A percentile compares a stretch with the other conserved stretches of the same genome.
These are phyloP conservation scores for Backusella circina DNA, from an alignment of 192 early-diverging fungal species.

Conservation along the genomic window DNA sequence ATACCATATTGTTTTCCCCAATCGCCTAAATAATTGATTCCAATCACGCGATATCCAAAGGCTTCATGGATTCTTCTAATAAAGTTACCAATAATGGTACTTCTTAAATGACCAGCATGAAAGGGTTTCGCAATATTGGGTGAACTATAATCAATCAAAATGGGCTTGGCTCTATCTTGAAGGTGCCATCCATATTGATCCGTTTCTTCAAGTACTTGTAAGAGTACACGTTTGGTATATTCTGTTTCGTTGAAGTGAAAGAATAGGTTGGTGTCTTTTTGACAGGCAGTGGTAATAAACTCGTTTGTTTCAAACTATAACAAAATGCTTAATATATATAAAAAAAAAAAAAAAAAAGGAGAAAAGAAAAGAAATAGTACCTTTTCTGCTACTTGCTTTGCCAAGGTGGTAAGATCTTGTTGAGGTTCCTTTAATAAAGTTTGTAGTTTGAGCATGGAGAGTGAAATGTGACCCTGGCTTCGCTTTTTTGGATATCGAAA, in stretches of 20 bases:
- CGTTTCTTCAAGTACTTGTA: conserved; percentile 45
- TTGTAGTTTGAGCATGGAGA: background rate
- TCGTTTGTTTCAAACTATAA: conserved; percentile 43
- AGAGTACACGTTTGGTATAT: conserved; percentile 47
- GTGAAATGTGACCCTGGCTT: background rate
- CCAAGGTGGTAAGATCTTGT: background rate
- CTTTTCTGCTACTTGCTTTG: background rate
- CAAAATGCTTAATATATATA: too few species aligned
- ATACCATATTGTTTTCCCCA: conserved; percentile 98
- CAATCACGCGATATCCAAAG: conserved; percentile 76
- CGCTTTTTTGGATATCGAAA: background rate
- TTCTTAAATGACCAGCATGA: conserved; percentile 94
- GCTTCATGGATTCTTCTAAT: conserved; percentile 71
- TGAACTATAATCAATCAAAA: conserved; percentile 86
- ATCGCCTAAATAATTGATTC: conserved; percentile 96
- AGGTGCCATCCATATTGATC: conserved; percentile 59
- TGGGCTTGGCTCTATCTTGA: conserved; percentile 13
- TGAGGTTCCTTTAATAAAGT: background rate
- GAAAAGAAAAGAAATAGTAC: background rate
- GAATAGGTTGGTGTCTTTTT: conserved; percentile 62
- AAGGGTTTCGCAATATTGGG: conserved; percentile 98
- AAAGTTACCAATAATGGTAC: conserved; percentile 96
- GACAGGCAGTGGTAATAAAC: conserved; percentile 42
- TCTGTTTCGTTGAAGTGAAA: conserved; percentile 54
- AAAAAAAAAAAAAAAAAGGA: background rate